These are phyloP conservation scores for Rhexocercosporidium sp. DNA, from an alignment of 2,329 filamentous ascomycete species.

Conservation along the genomic window DNA sequence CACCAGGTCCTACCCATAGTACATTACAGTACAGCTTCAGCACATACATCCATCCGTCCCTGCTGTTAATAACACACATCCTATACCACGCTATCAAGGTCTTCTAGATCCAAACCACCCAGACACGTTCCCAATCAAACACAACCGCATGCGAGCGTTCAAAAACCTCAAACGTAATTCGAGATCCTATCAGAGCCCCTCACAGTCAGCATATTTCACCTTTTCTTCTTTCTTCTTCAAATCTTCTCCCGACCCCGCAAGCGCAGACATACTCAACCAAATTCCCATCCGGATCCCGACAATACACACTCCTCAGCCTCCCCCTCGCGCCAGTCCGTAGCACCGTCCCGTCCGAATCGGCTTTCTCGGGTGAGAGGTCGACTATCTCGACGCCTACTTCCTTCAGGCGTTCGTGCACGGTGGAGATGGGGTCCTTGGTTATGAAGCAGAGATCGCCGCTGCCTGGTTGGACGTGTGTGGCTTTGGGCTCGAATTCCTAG, in stretches of 20 bases:
- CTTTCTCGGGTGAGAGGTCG: constrained; percentile 33
- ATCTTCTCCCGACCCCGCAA: background rate
- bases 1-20: too few relatives aligned
- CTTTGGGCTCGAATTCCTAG: constrained; percentile 64
- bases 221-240: background rate
- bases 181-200: constrained; percentile 14
- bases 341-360: constrained; percentile 55
- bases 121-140: too few relatives aligned
- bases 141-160: too few relatives aligned
- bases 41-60: too few relatives aligned
- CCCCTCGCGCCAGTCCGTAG: constrained; percentile 60
- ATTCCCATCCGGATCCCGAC: constrained; percentile 66
- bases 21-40: too few relatives aligned
- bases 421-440: constrained; percentile 54
- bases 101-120: too few relatives aligned
- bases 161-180: constrained; percentile 18
- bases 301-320: constrained; percentile 61
- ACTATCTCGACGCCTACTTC: constrained; percentile 53
- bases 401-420: constrained; percentile 50
- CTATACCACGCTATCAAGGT: too few relatives aligned
- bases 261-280: constrained; percentile 57
- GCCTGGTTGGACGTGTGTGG: constrained; percentile 56
- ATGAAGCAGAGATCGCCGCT: constrained; percentile 66
- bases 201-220: background rate
- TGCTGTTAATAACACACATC: too few relatives aligned